Evolutionary conservation across 148 eudicot species (phyloP), one percentile per base, ranked within the genome.

Genomic region (Rhododendron griersonianum): DNA sequence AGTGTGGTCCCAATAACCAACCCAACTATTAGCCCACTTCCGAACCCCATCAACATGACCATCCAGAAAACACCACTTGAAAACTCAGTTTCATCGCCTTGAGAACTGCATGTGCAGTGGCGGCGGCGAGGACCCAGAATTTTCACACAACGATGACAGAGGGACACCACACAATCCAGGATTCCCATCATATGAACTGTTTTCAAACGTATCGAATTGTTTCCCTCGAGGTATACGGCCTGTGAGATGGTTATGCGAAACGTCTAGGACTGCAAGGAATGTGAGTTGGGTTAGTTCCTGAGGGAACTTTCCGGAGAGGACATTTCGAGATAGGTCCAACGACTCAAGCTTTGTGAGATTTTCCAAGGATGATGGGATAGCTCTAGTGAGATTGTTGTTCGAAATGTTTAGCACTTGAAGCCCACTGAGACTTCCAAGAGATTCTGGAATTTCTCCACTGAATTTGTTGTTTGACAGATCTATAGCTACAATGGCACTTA

Each of bases 351-450:
- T 23, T 21, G 16, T 81, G 1, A 90, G 84, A 82, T 79, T 84
- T 8, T 84, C 88, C 19, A 92, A 33, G 23, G 89, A 89, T 7
- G 78, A 10, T 41, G 90, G 90, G 21, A 92, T 86, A 9, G 14
- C 6, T 0, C 93, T 89, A 2, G 23, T 13, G 15, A 91, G 86
- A 30, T 63, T 44, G 65, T 92, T 92, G 88, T 87, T 85, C 14
- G 94, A 92, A 2, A 91, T 48, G 83, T 91, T 92, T 3, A 92
- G 90, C n/a, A 74, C 82, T 10, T 87, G 85, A 85, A 92, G 89
- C 10, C 86, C 90, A 47, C 28, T 6, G 3, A 59, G 65, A 59
- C 65, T 59, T 59, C 25, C 65, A 1, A 59, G n/a, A 59, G 65
- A 59, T 5, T 21, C 2, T 5, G 10, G n/a, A 21, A 59, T 59